Conservation (phyloP, 179 eudicot species). For the Silene vulgaris region DNA sequence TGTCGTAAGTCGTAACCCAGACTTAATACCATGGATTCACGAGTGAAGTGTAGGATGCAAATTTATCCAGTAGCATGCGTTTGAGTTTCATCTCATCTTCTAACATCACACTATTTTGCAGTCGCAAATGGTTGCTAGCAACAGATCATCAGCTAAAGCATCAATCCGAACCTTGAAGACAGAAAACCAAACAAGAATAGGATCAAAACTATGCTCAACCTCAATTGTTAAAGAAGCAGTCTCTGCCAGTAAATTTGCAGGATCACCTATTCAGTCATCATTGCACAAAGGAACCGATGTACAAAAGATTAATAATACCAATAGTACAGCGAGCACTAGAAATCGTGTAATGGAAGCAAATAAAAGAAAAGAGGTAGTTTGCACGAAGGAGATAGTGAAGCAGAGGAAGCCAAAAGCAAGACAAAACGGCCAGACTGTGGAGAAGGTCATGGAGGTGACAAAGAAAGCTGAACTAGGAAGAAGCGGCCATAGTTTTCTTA, state of each 20-base stretch:
- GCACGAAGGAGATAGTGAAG: neutral
- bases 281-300: neutral
- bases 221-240: neutral
- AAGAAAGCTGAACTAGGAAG: neutral
- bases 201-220: constrained; percentile 4
- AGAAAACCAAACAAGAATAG: neutral
- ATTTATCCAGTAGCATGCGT: neutral
- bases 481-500: neutral
- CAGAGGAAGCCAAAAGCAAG: constrained; percentile 1
- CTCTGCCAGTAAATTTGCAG: constrained; percentile 13
- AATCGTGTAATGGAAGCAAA: neutral
- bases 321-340: neutral
- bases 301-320: neutral
- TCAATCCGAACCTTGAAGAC: neutral
- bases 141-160: neutral
- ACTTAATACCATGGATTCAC: neutral
- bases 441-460: neutral
- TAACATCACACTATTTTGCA: constrained; percentile 26
- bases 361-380: constrained; percentile 11
- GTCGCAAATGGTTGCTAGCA: constrained; percentile 15
- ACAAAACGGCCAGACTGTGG: neutral
- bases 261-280: neutral
- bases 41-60: neutral
- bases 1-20: neutral
- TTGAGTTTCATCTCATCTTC: constrained; percentile 20